A percentile compares a stretch with the other conserved stretches of the same genome.
These are phyloP conservation scores for Phragmites australis DNA, from an alignment of 176 grass and related monocot genomes.

Conservation along the genomic window DNA sequence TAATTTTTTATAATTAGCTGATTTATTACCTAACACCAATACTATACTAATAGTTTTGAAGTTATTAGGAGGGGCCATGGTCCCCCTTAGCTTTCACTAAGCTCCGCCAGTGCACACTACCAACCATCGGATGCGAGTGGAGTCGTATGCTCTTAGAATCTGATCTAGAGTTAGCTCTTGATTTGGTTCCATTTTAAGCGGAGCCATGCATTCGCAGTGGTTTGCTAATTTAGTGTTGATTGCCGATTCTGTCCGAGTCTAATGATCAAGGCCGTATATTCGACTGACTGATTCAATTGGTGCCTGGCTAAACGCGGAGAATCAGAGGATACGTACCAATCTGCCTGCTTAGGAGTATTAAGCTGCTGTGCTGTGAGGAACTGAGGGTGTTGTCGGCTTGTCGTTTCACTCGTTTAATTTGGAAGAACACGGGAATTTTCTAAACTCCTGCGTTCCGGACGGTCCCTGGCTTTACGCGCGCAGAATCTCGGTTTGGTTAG, in stretches of 20 bases:
- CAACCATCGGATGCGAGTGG: slow-evolving; percentile 1
- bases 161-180: too few species aligned
- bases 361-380: neutral
- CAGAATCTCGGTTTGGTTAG: neutral
- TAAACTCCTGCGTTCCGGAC: neutral
- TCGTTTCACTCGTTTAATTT: neutral
- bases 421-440: neutral
- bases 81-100: too few species aligned
- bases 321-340: neutral
- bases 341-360: neutral
- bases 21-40: too few species aligned
- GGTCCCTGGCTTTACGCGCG: neutral
- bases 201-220: neutral
- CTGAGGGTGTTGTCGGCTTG: slow-evolving; percentile 1
- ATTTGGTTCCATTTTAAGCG: slow-evolving; percentile 28
- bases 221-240: neutral
- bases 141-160: neutral
- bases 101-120: too few species aligned
- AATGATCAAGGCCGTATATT: neutral
- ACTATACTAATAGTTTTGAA: too few species aligned
- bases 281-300: too few species aligned
- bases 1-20: too few species aligned
- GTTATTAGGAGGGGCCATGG: too few species aligned
- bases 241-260: neutral
- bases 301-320: neutral